These are phyloP conservation scores for Biscogniauxia sp. DNA, from an alignment of 2,329 filamentous ascomycete species.

Conservation along the genomic window DNA sequence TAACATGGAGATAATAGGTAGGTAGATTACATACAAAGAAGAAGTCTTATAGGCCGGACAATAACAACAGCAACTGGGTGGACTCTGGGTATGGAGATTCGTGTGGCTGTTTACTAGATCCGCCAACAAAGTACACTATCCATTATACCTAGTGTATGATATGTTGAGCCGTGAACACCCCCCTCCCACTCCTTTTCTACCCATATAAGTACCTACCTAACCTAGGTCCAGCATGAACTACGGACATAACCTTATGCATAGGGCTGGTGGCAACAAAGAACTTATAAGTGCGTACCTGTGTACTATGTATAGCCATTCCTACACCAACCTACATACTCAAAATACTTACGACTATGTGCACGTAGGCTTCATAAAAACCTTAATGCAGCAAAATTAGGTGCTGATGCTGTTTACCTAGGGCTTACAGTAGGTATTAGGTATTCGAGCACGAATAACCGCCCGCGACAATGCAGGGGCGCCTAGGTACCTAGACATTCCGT, in stretches of 20 bases:
- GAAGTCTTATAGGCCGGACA: no score
- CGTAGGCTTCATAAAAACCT: background rate
- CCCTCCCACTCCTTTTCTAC: background rate
- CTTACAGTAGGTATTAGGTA: background rate
- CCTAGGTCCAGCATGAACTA: background rate
- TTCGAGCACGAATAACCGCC: background rate
- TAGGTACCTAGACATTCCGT: no score
- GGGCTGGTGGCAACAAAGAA: background rate
- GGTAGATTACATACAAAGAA: no score
- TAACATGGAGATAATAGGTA: background rate
- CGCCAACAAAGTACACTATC: background rate
- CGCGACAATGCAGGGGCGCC: background rate
- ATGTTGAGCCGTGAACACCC: background rate
- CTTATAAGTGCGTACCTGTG: no score
- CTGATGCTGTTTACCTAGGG: background rate
- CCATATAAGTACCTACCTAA: no score
- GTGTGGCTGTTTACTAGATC: background rate
- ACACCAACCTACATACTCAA: no score
- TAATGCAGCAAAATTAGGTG: background rate
- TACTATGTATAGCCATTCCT: no score
- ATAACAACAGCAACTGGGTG: no score
- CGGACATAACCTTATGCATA: background rate
- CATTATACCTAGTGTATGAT: no score
- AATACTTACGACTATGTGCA: no score
- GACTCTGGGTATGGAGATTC: background rate